phyloP scores from a whole-genome alignment of 2,329 filamentous ascomycete species.

The Diaporthe helianthi region DNA sequence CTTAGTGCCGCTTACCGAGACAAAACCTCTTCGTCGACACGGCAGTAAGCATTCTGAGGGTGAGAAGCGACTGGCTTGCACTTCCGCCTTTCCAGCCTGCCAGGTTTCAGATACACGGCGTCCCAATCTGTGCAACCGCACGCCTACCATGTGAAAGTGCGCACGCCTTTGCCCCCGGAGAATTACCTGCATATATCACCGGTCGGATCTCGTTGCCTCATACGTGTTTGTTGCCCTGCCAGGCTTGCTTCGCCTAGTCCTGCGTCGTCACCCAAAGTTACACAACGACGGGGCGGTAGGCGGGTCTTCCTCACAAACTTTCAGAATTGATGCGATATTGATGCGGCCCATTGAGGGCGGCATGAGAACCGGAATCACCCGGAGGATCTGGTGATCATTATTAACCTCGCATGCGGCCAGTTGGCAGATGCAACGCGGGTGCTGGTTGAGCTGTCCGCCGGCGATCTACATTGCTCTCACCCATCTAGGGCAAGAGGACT shows the following conservation, averaged over 20 bases:
- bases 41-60: neutral
- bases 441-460: neutral
- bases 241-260: constrained; percentile 30
- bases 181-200: constrained; percentile 23
- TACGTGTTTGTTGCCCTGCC: constrained; percentile 33
- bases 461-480: neutral
- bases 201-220: constrained; percentile 25
- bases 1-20: constrained; percentile 14
- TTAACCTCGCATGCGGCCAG: constrained; percentile 10
- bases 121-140: constrained; percentile 5
- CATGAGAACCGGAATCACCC: constrained; percentile 14
- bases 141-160: neutral
- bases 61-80: neutral
- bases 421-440: constrained; percentile 12
- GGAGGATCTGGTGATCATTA: constrained; percentile 22
- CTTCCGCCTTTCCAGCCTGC: neutral
- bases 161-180: constrained; percentile 14
- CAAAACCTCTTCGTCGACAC: neutral
- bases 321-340: constrained; percentile 22
- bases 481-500: neutral
- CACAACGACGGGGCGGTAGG: constrained; percentile 38
- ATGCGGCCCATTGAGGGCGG: constrained; percentile 20
- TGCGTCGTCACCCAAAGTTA: constrained; percentile 43
- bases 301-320: constrained; percentile 17
- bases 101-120: neutral